Conservation (phyloP, 2,329 filamentous ascomycete genomes). For the Ascochyta rabiei region DNA sequence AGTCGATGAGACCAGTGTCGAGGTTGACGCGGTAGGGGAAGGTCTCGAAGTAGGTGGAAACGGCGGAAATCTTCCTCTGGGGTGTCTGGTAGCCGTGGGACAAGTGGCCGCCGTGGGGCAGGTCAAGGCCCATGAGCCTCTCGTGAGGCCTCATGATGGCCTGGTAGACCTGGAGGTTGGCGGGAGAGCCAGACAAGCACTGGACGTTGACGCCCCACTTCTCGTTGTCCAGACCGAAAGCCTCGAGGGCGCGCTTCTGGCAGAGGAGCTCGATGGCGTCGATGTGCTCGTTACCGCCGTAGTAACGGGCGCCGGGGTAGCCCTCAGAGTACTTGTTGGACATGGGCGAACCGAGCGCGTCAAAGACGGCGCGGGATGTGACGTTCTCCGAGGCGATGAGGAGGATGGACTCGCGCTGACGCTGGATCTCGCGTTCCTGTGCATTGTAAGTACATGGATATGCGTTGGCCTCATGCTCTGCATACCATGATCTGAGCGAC, state of each 20-base stretch:
- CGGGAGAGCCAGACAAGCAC: constrained; percentile 81
- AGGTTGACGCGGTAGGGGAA: constrained; percentile 92
- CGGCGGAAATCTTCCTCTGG: constrained; percentile 95
- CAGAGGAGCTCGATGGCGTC: constrained; percentile 88
- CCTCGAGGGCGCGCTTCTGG: constrained; percentile 85
- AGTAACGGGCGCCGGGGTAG: constrained; percentile 94
- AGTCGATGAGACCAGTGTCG: constrained; percentile 91
- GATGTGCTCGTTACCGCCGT: constrained; percentile 96
- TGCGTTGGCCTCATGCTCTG: not conserved
- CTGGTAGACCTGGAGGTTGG: constrained; percentile 98
- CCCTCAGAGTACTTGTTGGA: constrained; percentile 98
- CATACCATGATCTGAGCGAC: constrained; percentile 95
- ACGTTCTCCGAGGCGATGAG: constrained; percentile 50
- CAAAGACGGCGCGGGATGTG: constrained; percentile 47
- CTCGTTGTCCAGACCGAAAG: constrained; percentile 80
- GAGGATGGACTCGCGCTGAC: constrained; percentile 97
- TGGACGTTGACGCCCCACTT: constrained; percentile 99
- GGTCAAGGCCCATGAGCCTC: constrained; percentile 93
- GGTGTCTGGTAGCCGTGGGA: constrained; percentile 98
- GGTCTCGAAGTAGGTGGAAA: constrained; percentile 99
- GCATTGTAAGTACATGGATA: constrained; percentile 19
- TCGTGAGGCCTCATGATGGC: constrained; percentile 96
- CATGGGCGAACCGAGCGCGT: constrained; percentile 59
- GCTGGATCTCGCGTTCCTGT: constrained; percentile 89
- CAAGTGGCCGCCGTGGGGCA: constrained; percentile 92